phyloP scores from a whole-genome alignment of 78 protist genomes.

The Dictyostelium intermedium region DNA sequence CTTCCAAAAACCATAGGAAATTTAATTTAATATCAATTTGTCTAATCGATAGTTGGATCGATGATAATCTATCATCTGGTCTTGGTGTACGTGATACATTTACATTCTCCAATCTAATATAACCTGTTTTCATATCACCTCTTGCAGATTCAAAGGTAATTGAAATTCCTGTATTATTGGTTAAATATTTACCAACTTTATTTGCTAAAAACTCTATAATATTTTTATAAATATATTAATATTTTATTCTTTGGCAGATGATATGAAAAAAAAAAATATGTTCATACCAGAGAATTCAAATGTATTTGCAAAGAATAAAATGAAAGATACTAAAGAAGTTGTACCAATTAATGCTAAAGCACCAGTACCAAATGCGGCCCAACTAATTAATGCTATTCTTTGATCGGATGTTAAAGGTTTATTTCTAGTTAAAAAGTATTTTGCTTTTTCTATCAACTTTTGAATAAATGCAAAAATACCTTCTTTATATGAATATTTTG shows the following conservation, averaged over 20 bases:
- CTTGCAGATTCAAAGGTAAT: slow-evolving; percentile 66
- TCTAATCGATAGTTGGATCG: slow-evolving; percentile 57
- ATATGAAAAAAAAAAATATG: not conserved
- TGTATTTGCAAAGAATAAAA: slow-evolving; percentile 56
- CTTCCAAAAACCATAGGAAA: slow-evolving; percentile 57
- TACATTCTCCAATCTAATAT: slow-evolving; percentile 62
- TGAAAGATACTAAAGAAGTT: slow-evolving; percentile 44
- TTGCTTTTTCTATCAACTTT: slow-evolving; percentile 7
- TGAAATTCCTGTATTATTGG: slow-evolving; percentile 67
- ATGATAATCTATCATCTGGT: slow-evolving; percentile 54
- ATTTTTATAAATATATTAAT: not conserved
- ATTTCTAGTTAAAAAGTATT: slow-evolving; percentile 61
- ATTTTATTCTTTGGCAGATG: not conserved
- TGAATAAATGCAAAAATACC: not conserved
- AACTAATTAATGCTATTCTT: slow-evolving; percentile 48
- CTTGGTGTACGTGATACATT: slow-evolving; percentile 71
- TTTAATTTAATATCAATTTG: slow-evolving; percentile 51
- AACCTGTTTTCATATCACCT: slow-evolving; percentile 60
- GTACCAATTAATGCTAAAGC: slow-evolving; percentile 45
- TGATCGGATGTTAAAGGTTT: slow-evolving; percentile 72
- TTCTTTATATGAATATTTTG: not conserved
- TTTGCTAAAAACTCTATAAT: slow-evolving; percentile 62
- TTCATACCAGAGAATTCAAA: slow-evolving; percentile 67
- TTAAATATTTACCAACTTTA: slow-evolving; percentile 55
- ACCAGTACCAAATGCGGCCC: slow-evolving; percentile 74